Percentiles rank a stretch among this genome's conserved stretches.
phyloP scores from a whole-genome alignment of 1,139 yeast species.

The Blastobotrys persicus region DNA sequence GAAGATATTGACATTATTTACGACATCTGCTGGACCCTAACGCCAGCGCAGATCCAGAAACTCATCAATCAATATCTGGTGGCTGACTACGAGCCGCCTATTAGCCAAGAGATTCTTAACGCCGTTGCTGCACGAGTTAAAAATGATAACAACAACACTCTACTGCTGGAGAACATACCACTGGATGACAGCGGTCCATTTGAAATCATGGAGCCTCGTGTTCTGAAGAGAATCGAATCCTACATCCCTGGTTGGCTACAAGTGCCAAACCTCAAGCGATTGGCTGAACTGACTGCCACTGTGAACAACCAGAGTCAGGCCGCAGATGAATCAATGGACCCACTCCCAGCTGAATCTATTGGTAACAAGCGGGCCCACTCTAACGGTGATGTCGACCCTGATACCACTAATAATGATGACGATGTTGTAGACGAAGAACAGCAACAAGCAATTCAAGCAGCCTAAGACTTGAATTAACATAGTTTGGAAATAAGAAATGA shows the following conservation, averaged over 20 bases:
- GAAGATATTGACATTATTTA: constrained; percentile 91
- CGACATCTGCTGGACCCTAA: constrained; percentile 92
- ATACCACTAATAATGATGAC: constrained; percentile 9
- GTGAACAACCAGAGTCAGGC: constrained; percentile 29
- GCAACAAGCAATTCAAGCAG: not conserved
- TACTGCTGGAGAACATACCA: constrained; percentile 58
- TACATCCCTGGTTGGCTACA: constrained; percentile 95
- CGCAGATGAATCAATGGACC: constrained; percentile 18
- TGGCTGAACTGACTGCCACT: constrained; percentile 80
- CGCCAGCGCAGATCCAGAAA: constrained; percentile 92
- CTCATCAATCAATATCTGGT: constrained; percentile 84
- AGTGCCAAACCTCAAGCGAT: constrained; percentile 81
- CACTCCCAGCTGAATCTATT: constrained; percentile 7
- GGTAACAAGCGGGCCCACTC: constrained; percentile 2
- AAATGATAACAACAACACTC: constrained; percentile 41
- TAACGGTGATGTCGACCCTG: constrained; percentile 11
- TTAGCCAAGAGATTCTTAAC: constrained; percentile 77
- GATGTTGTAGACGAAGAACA: constrained; percentile 11
- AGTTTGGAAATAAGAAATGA: not conserved
- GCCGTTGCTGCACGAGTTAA: constrained; percentile 84
- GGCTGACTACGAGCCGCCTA: constrained; percentile 95
- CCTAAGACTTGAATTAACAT: not conserved
- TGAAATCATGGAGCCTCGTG: constrained; percentile 80
- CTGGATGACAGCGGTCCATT: constrained; percentile 71
- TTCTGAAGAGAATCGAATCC: constrained; percentile 87